phyloP scores from a whole-genome alignment of 2,329 filamentous ascomycete species.

The Neurospora sp. region DNA sequence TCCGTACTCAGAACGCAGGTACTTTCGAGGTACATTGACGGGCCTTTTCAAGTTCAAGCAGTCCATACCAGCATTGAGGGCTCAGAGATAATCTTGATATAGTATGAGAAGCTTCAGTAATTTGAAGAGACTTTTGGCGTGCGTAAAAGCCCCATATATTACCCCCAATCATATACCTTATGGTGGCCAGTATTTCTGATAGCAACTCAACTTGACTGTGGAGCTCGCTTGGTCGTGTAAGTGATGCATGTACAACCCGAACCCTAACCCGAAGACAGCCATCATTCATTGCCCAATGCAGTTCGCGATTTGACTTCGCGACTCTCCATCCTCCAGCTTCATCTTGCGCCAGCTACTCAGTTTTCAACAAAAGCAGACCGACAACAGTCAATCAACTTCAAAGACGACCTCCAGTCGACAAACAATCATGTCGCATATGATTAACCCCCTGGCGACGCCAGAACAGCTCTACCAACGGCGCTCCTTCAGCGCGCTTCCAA shows the following conservation, averaged over 20 bases:
- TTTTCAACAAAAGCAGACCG: not conserved
- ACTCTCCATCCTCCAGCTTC: not conserved
- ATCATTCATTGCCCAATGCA: not conserved
- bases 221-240: not conserved
- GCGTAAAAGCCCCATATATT: no score
- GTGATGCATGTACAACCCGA: not conserved
- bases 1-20: not conserved
- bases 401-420: not conserved
- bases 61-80: not conserved
- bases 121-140: not conserved
- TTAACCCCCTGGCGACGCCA: constrained; percentile 64
- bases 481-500: constrained; percentile 49
- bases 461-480: constrained; percentile 54
- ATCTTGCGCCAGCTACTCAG: not conserved
- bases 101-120: not conserved
- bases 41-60: not conserved
- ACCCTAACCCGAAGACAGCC: not conserved
- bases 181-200: not conserved
- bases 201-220: not conserved
- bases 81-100: not conserved
- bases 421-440: constrained; percentile 47
- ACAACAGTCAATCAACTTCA: not conserved
- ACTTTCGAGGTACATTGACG: not conserved
- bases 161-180: not conserved
- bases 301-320: not conserved